Percentiles rank a stretch among this genome's conserved stretches.
Evolutionary conservation across 495 filamentous ascomycete genomes (phyloP).

Genomic region (Penicillium robsamsonii): DNA sequence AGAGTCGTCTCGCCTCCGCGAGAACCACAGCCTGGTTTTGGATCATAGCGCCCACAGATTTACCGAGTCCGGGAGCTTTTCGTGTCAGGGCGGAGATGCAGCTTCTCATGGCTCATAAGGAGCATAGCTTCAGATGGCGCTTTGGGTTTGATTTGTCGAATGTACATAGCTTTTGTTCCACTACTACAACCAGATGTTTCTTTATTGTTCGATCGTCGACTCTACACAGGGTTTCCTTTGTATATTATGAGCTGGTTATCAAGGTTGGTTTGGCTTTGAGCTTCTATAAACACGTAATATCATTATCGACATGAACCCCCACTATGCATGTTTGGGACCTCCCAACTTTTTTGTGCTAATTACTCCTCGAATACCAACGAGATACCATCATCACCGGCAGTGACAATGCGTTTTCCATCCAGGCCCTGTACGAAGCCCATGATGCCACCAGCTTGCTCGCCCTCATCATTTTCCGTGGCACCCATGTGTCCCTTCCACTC

Average conservation of each 20-base stretch:
- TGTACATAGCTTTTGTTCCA: conserved; percentile 46
- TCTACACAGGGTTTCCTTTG: neutral
- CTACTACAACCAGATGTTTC: conserved; percentile 34
- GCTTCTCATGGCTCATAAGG: conserved; percentile 8
- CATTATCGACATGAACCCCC: conserved; percentile 12
- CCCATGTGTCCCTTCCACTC: conserved; percentile 84
- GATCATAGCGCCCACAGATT: conserved; percentile 13
- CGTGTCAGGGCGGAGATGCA: conserved; percentile 15
- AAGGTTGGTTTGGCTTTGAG: neutral
- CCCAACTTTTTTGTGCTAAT: neutral
- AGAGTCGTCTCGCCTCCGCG: conserved; percentile 16
- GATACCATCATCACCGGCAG: conserved; percentile 84
- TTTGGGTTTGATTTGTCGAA: conserved; percentile 40
- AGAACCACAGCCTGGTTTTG: conserved; percentile 14
- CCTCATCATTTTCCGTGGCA: conserved; percentile 66
- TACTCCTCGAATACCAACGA: conserved; percentile 64
- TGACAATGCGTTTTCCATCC: conserved; percentile 65
- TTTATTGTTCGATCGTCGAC: conserved; percentile 12
- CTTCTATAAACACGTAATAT: conserved; percentile 15
- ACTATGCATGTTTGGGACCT: conserved; percentile 5
- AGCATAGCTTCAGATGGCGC: conserved; percentile 26
- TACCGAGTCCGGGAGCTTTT: conserved; percentile 10
- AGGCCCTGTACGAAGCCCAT: conserved; percentile 83
- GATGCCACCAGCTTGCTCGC: conserved; percentile 67
- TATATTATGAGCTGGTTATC: neutral